These are phyloP conservation scores for Alisma plantagoaquatica DNA, from an alignment of 106 monocot genomes.

Conservation along the genomic window DNA sequence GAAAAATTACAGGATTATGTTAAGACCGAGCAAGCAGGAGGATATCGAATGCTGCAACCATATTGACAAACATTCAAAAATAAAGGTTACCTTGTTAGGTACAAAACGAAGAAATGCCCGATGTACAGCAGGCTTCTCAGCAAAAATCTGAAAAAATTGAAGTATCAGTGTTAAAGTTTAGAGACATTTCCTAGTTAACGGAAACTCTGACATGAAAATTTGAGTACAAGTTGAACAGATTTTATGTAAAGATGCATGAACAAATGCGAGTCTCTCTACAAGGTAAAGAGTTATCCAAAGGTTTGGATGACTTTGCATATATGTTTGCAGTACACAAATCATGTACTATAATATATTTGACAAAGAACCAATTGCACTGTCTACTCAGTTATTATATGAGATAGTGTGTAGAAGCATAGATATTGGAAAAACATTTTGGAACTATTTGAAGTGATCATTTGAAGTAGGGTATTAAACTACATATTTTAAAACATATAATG, in stretches of 20 bases:
- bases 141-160: slow-evolving; percentile 88
- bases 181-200: too few relatives aligned
- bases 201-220: too few relatives aligned
- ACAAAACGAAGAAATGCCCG: slow-evolving; percentile 83
- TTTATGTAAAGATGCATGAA: too few relatives aligned
- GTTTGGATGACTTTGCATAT: slow-evolving; percentile 1
- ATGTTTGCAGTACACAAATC: too few relatives aligned
- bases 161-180: too few relatives aligned
- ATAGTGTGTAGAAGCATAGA: background rate
- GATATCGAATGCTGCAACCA: background rate
- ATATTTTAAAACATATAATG: too few relatives aligned
- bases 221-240: too few relatives aligned
- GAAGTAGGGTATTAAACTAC: too few relatives aligned
- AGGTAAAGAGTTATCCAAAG: background rate
- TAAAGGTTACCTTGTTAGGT: slow-evolving; percentile 53
- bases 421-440: too few relatives aligned
- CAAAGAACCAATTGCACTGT: background rate
- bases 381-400: background rate
- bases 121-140: slow-evolving; percentile 98
- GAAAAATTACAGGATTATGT: slow-evolving; percentile 1
- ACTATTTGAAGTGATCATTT: too few relatives aligned
- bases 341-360: background rate
- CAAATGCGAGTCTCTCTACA: too few relatives aligned
- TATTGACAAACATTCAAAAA: too few relatives aligned
- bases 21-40: background rate